These are phyloP conservation scores for Plasmodium gaboni DNA, from an alignment of 169 alveolate species.

Conservation along the genomic window DNA sequence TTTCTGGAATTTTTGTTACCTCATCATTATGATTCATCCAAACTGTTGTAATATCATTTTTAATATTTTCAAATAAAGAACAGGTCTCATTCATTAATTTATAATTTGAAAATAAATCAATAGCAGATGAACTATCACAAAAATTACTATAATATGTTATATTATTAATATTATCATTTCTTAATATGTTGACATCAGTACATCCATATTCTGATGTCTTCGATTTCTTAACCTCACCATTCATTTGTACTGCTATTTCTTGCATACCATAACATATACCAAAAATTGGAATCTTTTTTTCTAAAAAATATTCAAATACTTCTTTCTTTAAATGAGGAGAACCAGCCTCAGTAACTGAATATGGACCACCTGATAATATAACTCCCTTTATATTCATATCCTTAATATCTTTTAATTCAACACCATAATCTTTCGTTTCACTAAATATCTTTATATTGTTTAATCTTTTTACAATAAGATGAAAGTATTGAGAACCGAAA, in stretches of 20 bases:
- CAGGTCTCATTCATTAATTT: conserved; percentile 32
- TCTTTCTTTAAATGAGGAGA: conserved; percentile 75
- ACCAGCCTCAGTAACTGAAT: conserved; percentile 78
- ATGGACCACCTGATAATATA: conserved; percentile 83
- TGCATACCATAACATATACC: conserved; percentile 84
- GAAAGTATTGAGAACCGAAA: conserved; percentile 84
- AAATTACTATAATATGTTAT: too few relatives aligned
- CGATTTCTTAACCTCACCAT: conserved; percentile 77
- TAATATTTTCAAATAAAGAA: conserved; percentile 72
- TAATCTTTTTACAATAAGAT: conserved; percentile 79
- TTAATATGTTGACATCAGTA: conserved; percentile 44
- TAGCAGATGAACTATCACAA: neutral
- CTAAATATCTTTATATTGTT: conserved; percentile 80
- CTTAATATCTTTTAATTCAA: conserved; percentile 71
- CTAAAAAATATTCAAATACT: conserved; percentile 70
- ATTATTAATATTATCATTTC: conserved; percentile 38
- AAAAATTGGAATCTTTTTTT: conserved; percentile 81
- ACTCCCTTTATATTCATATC: conserved; percentile 81
- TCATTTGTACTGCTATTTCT: conserved; percentile 76
- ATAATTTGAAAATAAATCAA: conserved; percentile 43
- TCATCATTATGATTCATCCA: conserved; percentile 80
- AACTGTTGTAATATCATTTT: conserved; percentile 44
- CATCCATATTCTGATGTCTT: conserved; percentile 79
- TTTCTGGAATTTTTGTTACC: conserved; percentile 78
- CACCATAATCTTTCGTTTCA: conserved; percentile 79